phyloP scores from a whole-genome alignment of 2,329 filamentous ascomycete species.

The Elsinoe ampelina region DNA sequence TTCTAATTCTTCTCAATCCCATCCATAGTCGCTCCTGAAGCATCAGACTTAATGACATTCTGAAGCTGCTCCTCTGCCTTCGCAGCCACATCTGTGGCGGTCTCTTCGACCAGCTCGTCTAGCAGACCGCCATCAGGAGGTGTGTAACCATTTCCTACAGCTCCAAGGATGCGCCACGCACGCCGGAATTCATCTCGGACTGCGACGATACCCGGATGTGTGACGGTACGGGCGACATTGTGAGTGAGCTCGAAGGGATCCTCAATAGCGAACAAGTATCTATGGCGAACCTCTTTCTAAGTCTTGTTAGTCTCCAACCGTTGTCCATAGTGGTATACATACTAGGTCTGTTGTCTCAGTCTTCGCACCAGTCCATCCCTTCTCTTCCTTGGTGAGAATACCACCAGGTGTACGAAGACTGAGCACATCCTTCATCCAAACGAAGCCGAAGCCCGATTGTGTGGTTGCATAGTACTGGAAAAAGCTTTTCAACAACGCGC shows the following conservation, averaged over 20 bases:
- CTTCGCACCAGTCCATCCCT: slow-evolving; percentile 79
- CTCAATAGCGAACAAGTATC: slow-evolving; percentile 82
- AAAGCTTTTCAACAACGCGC: slow-evolving; percentile 67
- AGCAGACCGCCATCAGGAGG: slow-evolving; percentile 22
- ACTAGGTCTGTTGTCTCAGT: slow-evolving; percentile 49
- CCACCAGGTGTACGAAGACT: slow-evolving; percentile 65
- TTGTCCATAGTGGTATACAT: slow-evolving; percentile 15
- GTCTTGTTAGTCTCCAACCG: background rate
- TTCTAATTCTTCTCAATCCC: too few relatives aligned
- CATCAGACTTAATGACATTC: too few relatives aligned
- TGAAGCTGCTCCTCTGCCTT: background rate
- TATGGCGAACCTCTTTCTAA: slow-evolving; percentile 61
- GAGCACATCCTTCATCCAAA: slow-evolving; percentile 72
- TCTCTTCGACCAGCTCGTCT: slow-evolving; percentile 19
- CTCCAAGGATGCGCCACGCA: slow-evolving; percentile 62
- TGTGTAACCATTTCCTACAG: slow-evolving; percentile 35
- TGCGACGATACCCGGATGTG: slow-evolving; percentile 68
- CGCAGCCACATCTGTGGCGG: background rate
- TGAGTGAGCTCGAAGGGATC: slow-evolving; percentile 84
- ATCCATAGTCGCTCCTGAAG: too few relatives aligned
- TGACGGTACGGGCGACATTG: slow-evolving; percentile 81
- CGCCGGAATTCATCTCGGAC: slow-evolving; percentile 79
- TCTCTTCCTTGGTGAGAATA: slow-evolving; percentile 61
- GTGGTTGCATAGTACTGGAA: slow-evolving; percentile 73
- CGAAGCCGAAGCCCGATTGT: slow-evolving; percentile 54